Conservation (phyloP, 257 asterid genomes). For the Solanum chiquidenum region DNA sequence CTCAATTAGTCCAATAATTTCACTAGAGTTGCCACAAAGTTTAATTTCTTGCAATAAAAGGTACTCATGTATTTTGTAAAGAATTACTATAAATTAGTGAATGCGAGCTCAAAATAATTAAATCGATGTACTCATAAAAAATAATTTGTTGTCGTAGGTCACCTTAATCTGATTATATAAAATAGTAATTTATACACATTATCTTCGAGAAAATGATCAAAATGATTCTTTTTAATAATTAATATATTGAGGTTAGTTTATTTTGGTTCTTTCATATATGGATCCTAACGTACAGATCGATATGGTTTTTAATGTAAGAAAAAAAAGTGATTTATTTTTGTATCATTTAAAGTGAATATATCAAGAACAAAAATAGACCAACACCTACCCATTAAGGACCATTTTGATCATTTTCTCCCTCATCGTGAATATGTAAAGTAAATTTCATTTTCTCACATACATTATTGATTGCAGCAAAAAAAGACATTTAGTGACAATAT, state of each 20-base stretch:
- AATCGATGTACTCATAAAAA: not conserved
- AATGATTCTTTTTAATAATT: not conserved
- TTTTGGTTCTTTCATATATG: not conserved
- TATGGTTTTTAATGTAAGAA: not conserved
- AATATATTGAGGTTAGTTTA: not conserved
- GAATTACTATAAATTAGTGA: not conserved
- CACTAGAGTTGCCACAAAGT: not conserved
- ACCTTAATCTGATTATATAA: not conserved
- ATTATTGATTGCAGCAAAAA: too few species aligned
- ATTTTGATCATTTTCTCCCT: not conserved
- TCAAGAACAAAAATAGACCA: not conserved
- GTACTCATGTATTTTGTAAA: not conserved
- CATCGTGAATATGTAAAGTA: not conserved
- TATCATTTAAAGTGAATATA: not conserved
- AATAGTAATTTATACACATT: not conserved
- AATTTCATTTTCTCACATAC: too few species aligned
- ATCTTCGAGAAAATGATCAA: not conserved
- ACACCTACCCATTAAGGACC: not conserved
- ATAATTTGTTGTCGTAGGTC: not conserved
- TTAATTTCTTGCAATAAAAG: not conserved
- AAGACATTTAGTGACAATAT: too few species aligned
- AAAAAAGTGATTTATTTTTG: not conserved
- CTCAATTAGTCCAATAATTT: not conserved
- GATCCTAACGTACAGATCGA: not conserved
- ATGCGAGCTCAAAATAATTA: not conserved